These are phyloP conservation scores for Rhodotorula babjevae DNA, from an alignment of 768 basidiomycete genomes.

Conservation along the genomic window DNA sequence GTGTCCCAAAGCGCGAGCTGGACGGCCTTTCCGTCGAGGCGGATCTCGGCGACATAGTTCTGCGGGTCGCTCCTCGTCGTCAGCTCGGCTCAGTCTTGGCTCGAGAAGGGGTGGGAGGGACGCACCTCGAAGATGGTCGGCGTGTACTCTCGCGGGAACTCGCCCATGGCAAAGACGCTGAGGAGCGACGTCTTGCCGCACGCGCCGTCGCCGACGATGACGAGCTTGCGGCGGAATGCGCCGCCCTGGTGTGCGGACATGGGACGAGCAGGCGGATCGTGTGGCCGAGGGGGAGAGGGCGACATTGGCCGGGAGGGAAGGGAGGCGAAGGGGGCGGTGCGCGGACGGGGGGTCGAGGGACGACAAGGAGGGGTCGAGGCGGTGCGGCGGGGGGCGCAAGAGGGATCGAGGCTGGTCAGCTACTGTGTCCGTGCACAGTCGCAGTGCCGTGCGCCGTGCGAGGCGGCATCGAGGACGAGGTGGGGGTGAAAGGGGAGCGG, in stretches of 20 bases:
- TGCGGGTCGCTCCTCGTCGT: constrained; percentile 44
- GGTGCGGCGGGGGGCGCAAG: no score
- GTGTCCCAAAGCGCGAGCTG: constrained; percentile 98
- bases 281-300: background rate
- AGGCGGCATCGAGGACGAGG: background rate
- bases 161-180: constrained; percentile 85
- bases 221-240: constrained; percentile 88
- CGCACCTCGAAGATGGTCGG: constrained; percentile 44
- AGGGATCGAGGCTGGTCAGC: no score
- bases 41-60: constrained; percentile 97
- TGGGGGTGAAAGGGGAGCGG: background rate
- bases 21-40: constrained; percentile 93
- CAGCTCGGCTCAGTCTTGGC: background rate
- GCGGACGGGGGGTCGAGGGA: no score
- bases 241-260: background rate
- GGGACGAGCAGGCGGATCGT: background rate
- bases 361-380: no score
- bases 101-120: no score
- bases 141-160: constrained; percentile 91
- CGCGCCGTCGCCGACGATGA: constrained; percentile 97
- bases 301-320: background rate
- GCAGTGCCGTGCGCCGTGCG: no score
- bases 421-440: background rate
- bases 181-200: constrained; percentile 92
- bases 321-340: no score